These are phyloP conservation scores for Hortaea sp. DNA, from an alignment of 2,329 filamentous ascomycete genomes.

Conservation along the genomic window DNA sequence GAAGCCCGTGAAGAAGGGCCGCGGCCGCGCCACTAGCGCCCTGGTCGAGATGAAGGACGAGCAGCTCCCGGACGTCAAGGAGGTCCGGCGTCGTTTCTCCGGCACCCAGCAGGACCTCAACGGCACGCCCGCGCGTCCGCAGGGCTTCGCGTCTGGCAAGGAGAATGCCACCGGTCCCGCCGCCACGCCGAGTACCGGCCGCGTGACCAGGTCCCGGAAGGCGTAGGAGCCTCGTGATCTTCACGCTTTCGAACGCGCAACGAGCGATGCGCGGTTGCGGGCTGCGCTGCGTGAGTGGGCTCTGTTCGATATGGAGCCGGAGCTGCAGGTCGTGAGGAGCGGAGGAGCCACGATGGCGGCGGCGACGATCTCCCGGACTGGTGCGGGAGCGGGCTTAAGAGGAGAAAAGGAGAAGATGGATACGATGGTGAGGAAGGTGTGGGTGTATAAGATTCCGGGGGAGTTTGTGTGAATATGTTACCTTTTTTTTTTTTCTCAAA, in stretches of 20 bases:
- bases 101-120: constrained; percentile 27
- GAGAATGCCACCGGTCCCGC: constrained; percentile 7
- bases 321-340: neutral
- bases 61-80: constrained; percentile 47
- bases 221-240: constrained; percentile 38
- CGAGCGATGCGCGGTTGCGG: constrained; percentile 1
- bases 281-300: neutral
- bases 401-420: neutral
- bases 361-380: neutral
- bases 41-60: constrained; percentile 75
- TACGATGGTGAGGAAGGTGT: constrained; percentile 1
- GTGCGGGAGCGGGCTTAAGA: neutral
- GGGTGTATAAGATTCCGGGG: constrained; percentile 3
- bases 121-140: constrained; percentile 14
- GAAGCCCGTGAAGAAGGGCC: constrained; percentile 65
- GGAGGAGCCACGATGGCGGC: neutral
- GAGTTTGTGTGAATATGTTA: neutral
- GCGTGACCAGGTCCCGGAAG: constrained; percentile 59
- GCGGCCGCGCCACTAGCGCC: constrained; percentile 71
- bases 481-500: too few species aligned
- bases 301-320: neutral
- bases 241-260: constrained; percentile 6
- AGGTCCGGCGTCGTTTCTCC: constrained; percentile 43
- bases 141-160: constrained; percentile 17
- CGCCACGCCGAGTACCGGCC: constrained; percentile 40